Evolutionary conservation across 805 yeast species (phyloP), one percentile per base, ranked within the genome.

Genomic region (Ogataea methanolica): DNA sequence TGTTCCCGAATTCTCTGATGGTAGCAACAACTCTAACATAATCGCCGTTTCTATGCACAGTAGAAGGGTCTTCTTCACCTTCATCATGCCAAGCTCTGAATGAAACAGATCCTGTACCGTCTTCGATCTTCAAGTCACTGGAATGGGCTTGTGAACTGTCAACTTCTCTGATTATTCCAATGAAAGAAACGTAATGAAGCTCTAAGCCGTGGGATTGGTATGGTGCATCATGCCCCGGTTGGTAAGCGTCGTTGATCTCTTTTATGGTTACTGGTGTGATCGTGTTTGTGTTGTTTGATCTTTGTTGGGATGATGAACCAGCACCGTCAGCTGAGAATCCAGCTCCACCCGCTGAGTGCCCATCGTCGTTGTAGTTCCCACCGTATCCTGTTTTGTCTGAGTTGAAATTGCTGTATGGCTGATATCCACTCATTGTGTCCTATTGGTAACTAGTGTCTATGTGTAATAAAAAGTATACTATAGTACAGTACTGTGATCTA

Each of bases 261-360:
- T 84, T 85, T 56, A 86, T 80, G 1, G 95, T 85, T 12, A 85
- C 89, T 2, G 95, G 91, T 1, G 75, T 76, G 21, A 79, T 58
- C 11, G 56, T 62, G 61, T 58, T 70, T 57, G 50, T 67, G 48
- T 52, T 62, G 63, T 54, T 51, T 33, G 46, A 66, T 44, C 56
- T 54, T 45, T 42, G 53, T 26, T 61, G 65, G 2, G 65, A 57
- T 2, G 57, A 49, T 12, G 48, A 19, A 11, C 9, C 31, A 26
- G 49, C 40, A 1, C 50, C 53, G 15, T 50, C 59, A 5, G 58
- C 52, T 48, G 66, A 36, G 64, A 69, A 58, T 3, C 73, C 70
- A 6, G 68, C 67, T 14, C 55, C 61, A 26, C 54, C 53, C 37
- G 59, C 62, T 23, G 53, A 53, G 39, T 59, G 49, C 29, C 52